phyloP scores from a whole-genome alignment of 2,329 filamentous ascomycete genomes.

The Chaetomiaceae sp. region DNA sequence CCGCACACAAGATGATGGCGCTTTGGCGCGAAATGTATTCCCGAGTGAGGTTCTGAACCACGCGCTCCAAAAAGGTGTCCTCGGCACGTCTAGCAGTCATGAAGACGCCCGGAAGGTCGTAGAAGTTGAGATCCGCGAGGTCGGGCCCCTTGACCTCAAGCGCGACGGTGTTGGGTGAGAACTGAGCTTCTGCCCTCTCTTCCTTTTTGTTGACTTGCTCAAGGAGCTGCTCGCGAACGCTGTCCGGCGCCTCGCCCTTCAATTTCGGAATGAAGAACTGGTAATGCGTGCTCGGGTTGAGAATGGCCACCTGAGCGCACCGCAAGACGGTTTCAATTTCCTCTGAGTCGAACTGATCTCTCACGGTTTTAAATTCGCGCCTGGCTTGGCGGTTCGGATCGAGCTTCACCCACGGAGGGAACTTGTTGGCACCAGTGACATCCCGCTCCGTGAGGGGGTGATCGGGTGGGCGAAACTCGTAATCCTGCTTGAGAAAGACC shows the following conservation, averaged over 20 bases:
- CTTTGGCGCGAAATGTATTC: conserved; percentile 66
- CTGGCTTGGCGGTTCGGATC: conserved; percentile 37
- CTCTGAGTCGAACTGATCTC: conserved; percentile 52
- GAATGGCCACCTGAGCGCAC: conserved; percentile 71
- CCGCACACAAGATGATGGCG: conserved; percentile 71
- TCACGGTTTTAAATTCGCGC: conserved; percentile 59
- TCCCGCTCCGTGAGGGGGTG: conserved; percentile 41
- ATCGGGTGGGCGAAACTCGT: conserved; percentile 46
- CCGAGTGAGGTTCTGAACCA: conserved; percentile 66
- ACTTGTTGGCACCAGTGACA: conserved; percentile 48
- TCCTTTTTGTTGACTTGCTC: conserved; percentile 30
- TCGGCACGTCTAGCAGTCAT: conserved; percentile 60
- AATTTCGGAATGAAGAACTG: conserved; percentile 50
- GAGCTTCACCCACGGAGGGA: conserved; percentile 62
- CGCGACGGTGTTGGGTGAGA: conserved; percentile 76
- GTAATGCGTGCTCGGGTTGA: conserved; percentile 60
- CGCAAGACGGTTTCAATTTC: conserved; percentile 64
- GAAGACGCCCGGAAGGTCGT: conserved; percentile 81
- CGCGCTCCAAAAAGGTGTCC: conserved; percentile 64
- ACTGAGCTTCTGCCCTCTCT: conserved; percentile 54
- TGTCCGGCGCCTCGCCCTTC: conserved; percentile 24
- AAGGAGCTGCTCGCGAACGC: conserved; percentile 12
- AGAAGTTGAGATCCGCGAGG: conserved; percentile 73
- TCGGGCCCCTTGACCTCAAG: conserved; percentile 69
- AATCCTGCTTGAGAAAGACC: conserved; percentile 63